A percentile compares a stretch with the other conserved stretches of the same genome.
Conservation (phyloP, 345 rosid genomes). For the Carallia pectinifolia region DNA sequence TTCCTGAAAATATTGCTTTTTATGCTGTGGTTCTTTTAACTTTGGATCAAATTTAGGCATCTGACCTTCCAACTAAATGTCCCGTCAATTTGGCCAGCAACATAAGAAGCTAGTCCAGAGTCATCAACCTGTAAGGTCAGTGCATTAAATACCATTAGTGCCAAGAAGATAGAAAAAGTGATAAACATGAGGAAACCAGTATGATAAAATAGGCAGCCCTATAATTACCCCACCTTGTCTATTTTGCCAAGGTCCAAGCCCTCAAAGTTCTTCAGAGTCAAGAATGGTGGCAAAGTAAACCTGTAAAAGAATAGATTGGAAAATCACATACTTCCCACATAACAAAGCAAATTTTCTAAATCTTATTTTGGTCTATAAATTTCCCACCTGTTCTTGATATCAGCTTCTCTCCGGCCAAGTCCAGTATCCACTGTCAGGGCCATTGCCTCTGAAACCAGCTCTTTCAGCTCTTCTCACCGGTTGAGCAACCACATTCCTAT, state of each 20-base stretch:
- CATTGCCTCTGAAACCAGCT: slow-evolving; percentile 93
- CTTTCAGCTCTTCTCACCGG: slow-evolving; percentile 85
- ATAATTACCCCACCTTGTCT: slow-evolving; percentile 50
- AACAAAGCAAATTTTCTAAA: not conserved
- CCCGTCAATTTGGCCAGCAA: slow-evolving; percentile 73
- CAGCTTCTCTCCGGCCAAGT: slow-evolving; percentile 94
- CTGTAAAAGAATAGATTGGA: slow-evolving; percentile 31
- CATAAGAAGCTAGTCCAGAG: slow-evolving; percentile 93
- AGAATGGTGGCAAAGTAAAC: slow-evolving; percentile 64
- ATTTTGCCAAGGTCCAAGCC: slow-evolving; percentile 80
- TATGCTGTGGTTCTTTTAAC: not conserved
- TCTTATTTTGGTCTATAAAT: not conserved
- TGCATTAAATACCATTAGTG: slow-evolving; percentile 3
- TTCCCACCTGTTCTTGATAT: slow-evolving; percentile 86
- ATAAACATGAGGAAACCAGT: not conserved
- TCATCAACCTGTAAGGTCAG: slow-evolving; percentile 55
- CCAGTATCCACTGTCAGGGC: slow-evolving; percentile 90
- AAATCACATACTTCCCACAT: slow-evolving; percentile 10
- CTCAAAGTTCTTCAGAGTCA: slow-evolving; percentile 88
- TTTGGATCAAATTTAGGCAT: not conserved
- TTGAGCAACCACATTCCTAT: slow-evolving; percentile 80
- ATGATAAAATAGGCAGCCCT: not conserved
- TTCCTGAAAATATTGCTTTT: not conserved
- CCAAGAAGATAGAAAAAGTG: not conserved
- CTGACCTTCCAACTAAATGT: slow-evolving; percentile 91